Percentiles rank a stretch among this genome's conserved stretches.
Evolutionary conservation across 2,329 filamentous ascomycete species (phyloP).

Genomic region (Trichoderma sp.): DNA sequence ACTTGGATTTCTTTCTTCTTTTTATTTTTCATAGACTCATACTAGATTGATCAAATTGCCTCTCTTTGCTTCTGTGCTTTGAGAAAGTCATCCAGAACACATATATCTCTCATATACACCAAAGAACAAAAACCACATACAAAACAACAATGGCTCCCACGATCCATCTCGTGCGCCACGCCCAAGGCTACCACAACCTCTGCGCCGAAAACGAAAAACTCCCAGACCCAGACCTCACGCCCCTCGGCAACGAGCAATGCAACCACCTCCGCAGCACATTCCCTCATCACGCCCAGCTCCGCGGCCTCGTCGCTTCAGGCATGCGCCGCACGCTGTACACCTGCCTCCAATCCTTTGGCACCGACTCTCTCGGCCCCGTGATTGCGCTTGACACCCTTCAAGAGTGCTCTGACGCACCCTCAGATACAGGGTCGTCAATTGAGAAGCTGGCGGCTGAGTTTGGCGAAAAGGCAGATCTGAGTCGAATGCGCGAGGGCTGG

Average conservation of each 20-base stretch:
- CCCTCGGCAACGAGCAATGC: slow-evolving; percentile 76
- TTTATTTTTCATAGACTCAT: background rate
- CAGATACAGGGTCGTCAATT: slow-evolving; percentile 69
- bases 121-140: slow-evolving; percentile 27
- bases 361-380: slow-evolving; percentile 45
- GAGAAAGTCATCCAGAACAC: background rate
- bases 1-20: background rate
- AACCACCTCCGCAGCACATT: slow-evolving; percentile 61
- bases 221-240: slow-evolving; percentile 77
- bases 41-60: background rate
- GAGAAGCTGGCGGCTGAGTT: slow-evolving; percentile 62
- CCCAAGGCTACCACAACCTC: slow-evolving; percentile 82
- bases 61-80: background rate
- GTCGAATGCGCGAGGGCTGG: slow-evolving; percentile 66
- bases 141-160: slow-evolving; percentile 46
- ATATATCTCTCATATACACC: background rate
- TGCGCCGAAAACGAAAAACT: slow-evolving; percentile 67
- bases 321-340: slow-evolving; percentile 81
- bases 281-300: slow-evolving; percentile 63
- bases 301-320: slow-evolving; percentile 75
- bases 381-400: slow-evolving; percentile 74
- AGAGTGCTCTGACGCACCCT: slow-evolving; percentile 73
- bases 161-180: slow-evolving; percentile 71
- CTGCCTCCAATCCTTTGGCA: slow-evolving; percentile 67
- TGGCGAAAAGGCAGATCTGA: slow-evolving; percentile 62